A percentile compares a stretch with the other conserved stretches of the same genome.
phyloP scores from a whole-genome alignment of 2,329 filamentous ascomycete genomes.

The Microdochium bolleyi region DNA sequence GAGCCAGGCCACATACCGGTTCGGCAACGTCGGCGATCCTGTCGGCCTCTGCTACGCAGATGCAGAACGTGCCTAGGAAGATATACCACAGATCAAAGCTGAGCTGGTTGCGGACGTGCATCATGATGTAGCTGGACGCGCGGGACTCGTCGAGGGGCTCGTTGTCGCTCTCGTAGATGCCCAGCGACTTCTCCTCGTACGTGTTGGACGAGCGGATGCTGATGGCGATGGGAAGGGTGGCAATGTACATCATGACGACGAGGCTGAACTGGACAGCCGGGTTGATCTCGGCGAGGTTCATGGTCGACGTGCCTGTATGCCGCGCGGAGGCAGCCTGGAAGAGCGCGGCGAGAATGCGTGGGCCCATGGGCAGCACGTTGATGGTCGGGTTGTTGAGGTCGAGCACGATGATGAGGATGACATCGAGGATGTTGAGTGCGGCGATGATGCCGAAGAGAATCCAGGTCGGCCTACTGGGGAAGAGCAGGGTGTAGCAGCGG shows the following conservation, averaged over 20 bases:
- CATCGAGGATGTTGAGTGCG: conserved; percentile 44
- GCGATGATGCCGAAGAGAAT: conserved; percentile 42
- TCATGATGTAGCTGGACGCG: conserved; percentile 19
- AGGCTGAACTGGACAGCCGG: conserved; percentile 50
- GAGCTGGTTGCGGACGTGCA: conserved; percentile 27
- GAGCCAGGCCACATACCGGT: not conserved
- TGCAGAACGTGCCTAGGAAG: conserved; percentile 26
- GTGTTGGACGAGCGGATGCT: conserved; percentile 52
- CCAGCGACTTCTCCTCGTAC: conserved; percentile 54
- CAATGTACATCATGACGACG: conserved; percentile 60
- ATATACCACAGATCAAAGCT: conserved; percentile 33
- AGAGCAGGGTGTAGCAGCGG: conserved; percentile 55
- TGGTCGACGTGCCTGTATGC: conserved; percentile 41
- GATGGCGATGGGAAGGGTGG: conserved; percentile 52
- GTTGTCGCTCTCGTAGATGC: conserved; percentile 40
- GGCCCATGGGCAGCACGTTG: conserved; percentile 30
- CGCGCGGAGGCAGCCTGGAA: conserved; percentile 47
- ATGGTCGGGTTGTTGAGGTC: conserved; percentile 45
- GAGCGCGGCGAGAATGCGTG: conserved; percentile 44
- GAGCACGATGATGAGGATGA: conserved; percentile 43
- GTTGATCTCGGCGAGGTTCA: conserved; percentile 38
- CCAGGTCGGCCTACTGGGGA: conserved; percentile 53
- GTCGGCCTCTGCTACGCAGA: conserved; percentile 15
- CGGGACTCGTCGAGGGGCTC: conserved; percentile 15
- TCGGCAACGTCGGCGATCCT: conserved; percentile 1